phyloP scores from a whole-genome alignment of 108 stramenopile genomes.

The Nannochloropsis gaditana region DNA sequence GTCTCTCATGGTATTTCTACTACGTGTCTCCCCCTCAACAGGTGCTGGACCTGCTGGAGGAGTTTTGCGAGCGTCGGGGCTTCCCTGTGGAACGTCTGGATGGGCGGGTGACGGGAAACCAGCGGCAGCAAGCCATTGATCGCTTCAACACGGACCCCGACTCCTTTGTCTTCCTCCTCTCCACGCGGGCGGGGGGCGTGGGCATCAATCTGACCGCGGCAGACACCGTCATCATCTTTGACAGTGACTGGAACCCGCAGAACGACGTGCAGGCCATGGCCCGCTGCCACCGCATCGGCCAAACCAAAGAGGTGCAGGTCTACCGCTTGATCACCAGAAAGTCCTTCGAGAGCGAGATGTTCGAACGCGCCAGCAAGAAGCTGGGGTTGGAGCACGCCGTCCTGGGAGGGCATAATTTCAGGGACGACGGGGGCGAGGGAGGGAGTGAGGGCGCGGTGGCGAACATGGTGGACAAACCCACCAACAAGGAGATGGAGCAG shows the following conservation, averaged over 20 bases:
- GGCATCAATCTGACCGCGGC: constrained; percentile 98
- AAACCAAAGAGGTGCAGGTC: constrained; percentile 87
- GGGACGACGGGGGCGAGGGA: constrained; percentile 65
- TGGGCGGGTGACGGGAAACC: constrained; percentile 80
- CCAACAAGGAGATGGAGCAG: constrained; percentile 56
- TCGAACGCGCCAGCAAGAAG: constrained; percentile 92
- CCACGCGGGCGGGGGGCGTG: constrained; percentile 88
- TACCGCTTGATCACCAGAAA: constrained; percentile 92
- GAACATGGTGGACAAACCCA: constrained; percentile 12
- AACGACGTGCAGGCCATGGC: constrained; percentile 98
- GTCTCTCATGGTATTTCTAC: not conserved
- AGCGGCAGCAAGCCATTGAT: constrained; percentile 96
- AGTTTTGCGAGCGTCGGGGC: constrained; percentile 80
- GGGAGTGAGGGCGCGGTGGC: constrained; percentile 58
- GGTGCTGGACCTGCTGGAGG: constrained; percentile 59
- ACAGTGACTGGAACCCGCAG: constrained; percentile 97
- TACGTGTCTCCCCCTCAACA: not conserved
- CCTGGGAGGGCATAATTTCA: constrained; percentile 80
- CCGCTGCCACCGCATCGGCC: constrained; percentile 97
- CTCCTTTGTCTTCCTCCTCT: constrained; percentile 85
- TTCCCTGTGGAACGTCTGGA: constrained; percentile 81
- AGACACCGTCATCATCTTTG: constrained; percentile 71
- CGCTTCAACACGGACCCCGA: constrained; percentile 78
- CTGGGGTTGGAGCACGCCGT: constrained; percentile 99
- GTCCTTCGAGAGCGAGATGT: constrained; percentile 94